Conservation (phyloP, 192 early-diverging fungal genomes). For the Podila epigama region DNA sequence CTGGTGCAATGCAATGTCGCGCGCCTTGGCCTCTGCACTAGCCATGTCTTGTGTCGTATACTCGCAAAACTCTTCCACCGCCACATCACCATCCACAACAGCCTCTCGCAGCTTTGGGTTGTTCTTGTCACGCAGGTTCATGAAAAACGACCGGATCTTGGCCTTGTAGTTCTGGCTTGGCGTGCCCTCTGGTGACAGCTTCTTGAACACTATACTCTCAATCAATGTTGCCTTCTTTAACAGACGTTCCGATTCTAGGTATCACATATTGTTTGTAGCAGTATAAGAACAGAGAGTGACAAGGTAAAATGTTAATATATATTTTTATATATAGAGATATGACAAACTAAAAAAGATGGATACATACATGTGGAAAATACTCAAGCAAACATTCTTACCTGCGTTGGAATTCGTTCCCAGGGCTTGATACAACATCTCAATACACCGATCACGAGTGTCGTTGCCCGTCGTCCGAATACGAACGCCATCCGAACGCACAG, state of each 20-base stretch:
- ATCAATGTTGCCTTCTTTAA: constrained; percentile 62
- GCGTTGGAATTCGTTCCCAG: constrained; percentile 63
- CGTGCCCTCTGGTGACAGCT: constrained; percentile 45
- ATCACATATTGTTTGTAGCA: no score
- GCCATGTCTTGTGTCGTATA: constrained; percentile 83
- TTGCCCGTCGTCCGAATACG: constrained; percentile 62
- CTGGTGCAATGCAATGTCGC: constrained; percentile 73
- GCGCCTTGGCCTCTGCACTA: constrained; percentile 80
- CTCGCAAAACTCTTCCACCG: constrained; percentile 68
- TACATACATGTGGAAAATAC: neutral
- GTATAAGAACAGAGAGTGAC: no score
- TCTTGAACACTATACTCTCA: constrained; percentile 68
- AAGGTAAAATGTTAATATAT: no score
- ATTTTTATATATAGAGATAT: neutral
- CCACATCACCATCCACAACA: constrained; percentile 74
- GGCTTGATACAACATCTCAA: constrained; percentile 84
- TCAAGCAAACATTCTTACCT: constrained; percentile 54
- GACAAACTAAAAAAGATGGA: neutral
- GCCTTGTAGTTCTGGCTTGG: constrained; percentile 71
- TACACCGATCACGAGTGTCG: constrained; percentile 75
- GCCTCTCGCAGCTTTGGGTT: constrained; percentile 78
- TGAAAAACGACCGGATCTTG: constrained; percentile 77
- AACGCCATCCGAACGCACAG: constrained; percentile 66
- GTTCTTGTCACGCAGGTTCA: constrained; percentile 79
- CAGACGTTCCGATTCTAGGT: constrained; percentile 63